phyloP scores from a whole-genome alignment of 768 basidiomycete genomes.

The Phanerochaete sordida region DNA sequence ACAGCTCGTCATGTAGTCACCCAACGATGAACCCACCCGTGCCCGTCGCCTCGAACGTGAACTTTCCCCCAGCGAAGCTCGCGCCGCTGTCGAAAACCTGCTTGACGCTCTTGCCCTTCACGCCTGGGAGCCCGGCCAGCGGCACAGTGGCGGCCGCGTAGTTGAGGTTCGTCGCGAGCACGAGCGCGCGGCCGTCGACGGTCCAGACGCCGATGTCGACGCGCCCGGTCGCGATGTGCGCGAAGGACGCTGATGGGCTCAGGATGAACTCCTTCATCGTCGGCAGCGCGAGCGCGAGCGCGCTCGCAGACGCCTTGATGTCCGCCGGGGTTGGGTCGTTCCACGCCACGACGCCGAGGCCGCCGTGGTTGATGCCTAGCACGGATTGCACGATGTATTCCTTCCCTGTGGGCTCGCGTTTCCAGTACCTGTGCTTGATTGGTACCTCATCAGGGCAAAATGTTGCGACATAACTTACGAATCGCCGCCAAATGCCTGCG shows the following conservation, averaged over 20 bases:
- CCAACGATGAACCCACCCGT: slow-evolving; percentile 24
- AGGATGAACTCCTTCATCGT: slow-evolving; percentile 29
- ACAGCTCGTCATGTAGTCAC: slow-evolving; percentile 9
- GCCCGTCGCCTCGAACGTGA: slow-evolving; percentile 22
- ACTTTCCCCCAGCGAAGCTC: slow-evolving; percentile 12
- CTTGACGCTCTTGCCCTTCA: not conserved
- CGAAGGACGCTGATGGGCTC: slow-evolving; percentile 24
- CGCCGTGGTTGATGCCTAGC: slow-evolving; percentile 70
- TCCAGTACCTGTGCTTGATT: slow-evolving; percentile 60
- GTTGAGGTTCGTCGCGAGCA: slow-evolving; percentile 33
- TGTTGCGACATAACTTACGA: slow-evolving; percentile 30
- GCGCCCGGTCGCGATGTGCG: slow-evolving; percentile 15
- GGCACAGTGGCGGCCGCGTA: slow-evolving; percentile 18
- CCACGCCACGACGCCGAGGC: slow-evolving; percentile 40
- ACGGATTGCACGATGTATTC: slow-evolving; percentile 67
- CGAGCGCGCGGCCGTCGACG: slow-evolving; percentile 26
- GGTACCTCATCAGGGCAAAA: too few relatives aligned
- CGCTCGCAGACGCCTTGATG: slow-evolving; percentile 33
- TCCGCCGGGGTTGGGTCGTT: slow-evolving; percentile 37
- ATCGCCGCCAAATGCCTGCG: slow-evolving; percentile 68
- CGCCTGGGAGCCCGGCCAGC: slow-evolving; percentile 14
- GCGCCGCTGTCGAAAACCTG: slow-evolving; percentile 29
- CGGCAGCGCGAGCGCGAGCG: slow-evolving; percentile 29
- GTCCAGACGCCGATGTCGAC: slow-evolving; percentile 34
- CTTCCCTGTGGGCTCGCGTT: slow-evolving; percentile 58